Evolutionary conservation across 179 eudicot species (phyloP), one percentile per base, ranked within the genome.

Genomic region (Silene noctiflora): DNA sequence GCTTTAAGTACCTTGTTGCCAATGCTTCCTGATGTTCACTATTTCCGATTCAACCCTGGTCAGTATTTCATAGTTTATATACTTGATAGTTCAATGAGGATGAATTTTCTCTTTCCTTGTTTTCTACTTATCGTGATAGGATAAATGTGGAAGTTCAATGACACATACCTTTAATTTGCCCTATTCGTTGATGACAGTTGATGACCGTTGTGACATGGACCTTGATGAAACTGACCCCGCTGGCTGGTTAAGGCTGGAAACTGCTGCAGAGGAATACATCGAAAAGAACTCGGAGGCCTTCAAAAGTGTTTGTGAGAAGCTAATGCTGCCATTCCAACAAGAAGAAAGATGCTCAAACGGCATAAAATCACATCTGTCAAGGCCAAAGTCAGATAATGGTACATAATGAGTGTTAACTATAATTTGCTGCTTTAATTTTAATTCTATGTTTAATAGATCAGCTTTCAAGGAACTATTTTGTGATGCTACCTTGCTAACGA

Each of bases 161-260:
- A 71, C n/a, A 20, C 31, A 11, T 77, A 22, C 22, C 31, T 69
- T 33, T n/a, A n/a, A n/a, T n/a, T n/a, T 61, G 31, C 62, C 73
- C 9, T 71, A 9, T 51, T 53, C 72, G 78, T 68, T 31, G 74
- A 71, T 72, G 53, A 20, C 88, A 95, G 99, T 90, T 87, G 99
- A 95, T 84, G 99, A 95, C 35, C 98, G 98, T 51, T 93, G 98
- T 85, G 99, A 93, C 81, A 95, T 95, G 98, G 96, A 93, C 81
- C 83, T 95, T 61, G 99, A 95, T 81, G 99, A 95, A 81, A 95
- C 99, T 65, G 99, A 95, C 77, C 99, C 99, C n/a, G 84, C 92
- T 20, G 82, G 88, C 73, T 95, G 99, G 99, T 68, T 83, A 81
- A 90, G 87, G 86, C 81, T 95, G 76, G 99, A 95, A 85, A 84